Base-by-base conservation (phyloP, 2,329 filamentous ascomycete genomes). In the Daldinia sp. region DNA sequence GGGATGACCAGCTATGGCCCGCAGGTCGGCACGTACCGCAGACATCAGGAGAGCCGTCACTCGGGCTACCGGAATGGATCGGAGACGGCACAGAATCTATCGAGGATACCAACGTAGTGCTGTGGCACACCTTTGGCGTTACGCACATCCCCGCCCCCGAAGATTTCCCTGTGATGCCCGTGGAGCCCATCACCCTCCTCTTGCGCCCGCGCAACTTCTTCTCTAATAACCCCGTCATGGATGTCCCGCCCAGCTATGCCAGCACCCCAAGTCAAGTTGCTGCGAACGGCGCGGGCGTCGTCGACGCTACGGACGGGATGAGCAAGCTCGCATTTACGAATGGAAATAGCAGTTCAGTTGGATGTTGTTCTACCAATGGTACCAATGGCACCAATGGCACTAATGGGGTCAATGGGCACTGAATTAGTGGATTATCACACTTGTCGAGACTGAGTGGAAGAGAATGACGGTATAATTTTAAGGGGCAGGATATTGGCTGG, bases 51-150 rank as follows among this genome's bases (percentile, higher is more conserved):
- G 90, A 93, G 72, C 91, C 92, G 0, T 92, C 91, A 0, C 81
- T 82, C 46, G 93, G 93, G 35, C 82, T 97, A 2, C 90, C 92
- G 0, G 85, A 89, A 72, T 95, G 93, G 93, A 91, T 96, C 73
- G 89, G 88, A 26, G 88, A 93, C 68, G 89, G 92, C 12, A 82
- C 82, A 51, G 88, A 87, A 64, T 87, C 83, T 28, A 89, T 97
- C 72, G 92, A 92, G 62, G 92, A 97, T 83, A 92, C 90, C 0
- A 93, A 98, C 78, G 82, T 97, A 33, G 94, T 98, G 1, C 87
- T 97, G 15, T 98, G 94, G 94, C 94, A 97, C 81, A 97, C 93
- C 0, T 98, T 97, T 76, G 94, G 94, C 39, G 85, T 97, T 39
- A 95, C 92, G 0, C 94, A 97, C 78, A 95, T 97, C 83, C 94